Evolutionary conservation across 129 eudicot genomes (phyloP), one percentile per base, ranked within the genome.

Genomic region (Cynara cardunculus): DNA sequence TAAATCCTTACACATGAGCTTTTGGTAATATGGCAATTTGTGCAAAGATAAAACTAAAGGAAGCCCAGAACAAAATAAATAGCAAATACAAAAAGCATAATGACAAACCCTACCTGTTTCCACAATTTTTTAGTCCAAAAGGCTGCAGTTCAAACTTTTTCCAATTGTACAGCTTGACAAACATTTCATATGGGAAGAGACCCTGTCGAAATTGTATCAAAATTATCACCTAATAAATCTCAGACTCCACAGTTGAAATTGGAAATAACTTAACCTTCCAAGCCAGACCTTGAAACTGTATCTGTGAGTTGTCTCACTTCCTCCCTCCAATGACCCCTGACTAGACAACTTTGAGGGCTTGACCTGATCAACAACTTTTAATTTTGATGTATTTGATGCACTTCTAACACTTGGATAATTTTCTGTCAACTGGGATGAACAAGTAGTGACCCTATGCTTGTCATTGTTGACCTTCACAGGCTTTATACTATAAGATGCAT

Each of bases 111-210:
- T 84, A 94, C 99, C 97, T 94, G 91, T 94, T 94, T 77, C 99
- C 99, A 77, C 99, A 94, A 77, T 94, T 94, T n/a, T 79, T 79
- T 25, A 94, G 91, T 73, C 99, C 99, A 69, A 69, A 87, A 53
- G 97, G 97, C 46, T 71, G 90, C 76, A 94, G 79, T 76, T 88
- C 89, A 79, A 92, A 85, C 85, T 80, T 78, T 76, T 90, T 88
- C 85, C 82, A 88, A 16, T 87, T 79, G 65, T 92, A 92, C 18
- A 94, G 95, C 87, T 90, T 88, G 66, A 90, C 90, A 80, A 94
- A 94, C 80, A 83, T 80, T 28, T 94, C 93, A 28, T 88, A 87
- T 2, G 96, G 87, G 78, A 89, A 94, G 73, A 92, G 76, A 27
- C 88, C 94, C 99, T 94, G 90, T 11, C 62, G 78, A 84, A 79